Conservation (phyloP, 2,329 filamentous ascomycete species). For the Camillea tinctor region DNA sequence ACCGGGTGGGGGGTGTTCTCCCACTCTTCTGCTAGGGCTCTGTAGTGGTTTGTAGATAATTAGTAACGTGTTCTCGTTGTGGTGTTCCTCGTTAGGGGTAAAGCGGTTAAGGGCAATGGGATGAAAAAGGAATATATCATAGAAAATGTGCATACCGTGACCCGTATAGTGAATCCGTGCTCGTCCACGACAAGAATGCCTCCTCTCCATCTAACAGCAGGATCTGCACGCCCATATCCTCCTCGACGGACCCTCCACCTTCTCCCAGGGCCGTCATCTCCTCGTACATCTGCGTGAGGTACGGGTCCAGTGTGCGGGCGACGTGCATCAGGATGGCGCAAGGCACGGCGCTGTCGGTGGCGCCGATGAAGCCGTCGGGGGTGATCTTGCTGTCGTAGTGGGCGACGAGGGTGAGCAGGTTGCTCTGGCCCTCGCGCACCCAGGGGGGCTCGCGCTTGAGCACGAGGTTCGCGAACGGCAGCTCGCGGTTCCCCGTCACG, state of each 20-base stretch:
- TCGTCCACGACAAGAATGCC: constrained; percentile 71
- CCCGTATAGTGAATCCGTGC: constrained; percentile 74
- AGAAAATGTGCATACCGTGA: constrained; percentile 51
- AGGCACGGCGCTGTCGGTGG: constrained; percentile 79
- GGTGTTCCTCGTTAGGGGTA: constrained; percentile 1
- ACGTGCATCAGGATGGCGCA: constrained; percentile 83
- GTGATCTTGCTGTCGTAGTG: constrained; percentile 79
- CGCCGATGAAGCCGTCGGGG: constrained; percentile 76
- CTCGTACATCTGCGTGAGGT: constrained; percentile 71
- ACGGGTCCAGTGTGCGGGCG: constrained; percentile 67
- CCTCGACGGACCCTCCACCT: constrained; percentile 50
- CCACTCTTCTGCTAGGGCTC: constrained; percentile 71
- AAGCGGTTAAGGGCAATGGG: background rate
- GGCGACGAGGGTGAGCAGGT: constrained; percentile 73
- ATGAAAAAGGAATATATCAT: background rate
- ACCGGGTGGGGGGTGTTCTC: constrained; percentile 64
- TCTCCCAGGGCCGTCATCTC: constrained; percentile 61
- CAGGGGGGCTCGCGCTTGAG: constrained; percentile 77
- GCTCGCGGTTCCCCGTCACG: constrained; percentile 55
- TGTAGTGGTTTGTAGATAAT: constrained; percentile 19
- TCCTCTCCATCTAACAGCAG: constrained; percentile 81
- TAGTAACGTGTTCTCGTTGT: background rate
- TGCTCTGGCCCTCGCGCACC: constrained; percentile 66
- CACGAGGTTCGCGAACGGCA: constrained; percentile 78
- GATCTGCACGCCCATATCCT: constrained; percentile 75